A percentile compares a stretch with the other conserved stretches of the same genome.
Evolutionary conservation across 768 basidiomycete species (phyloP).

Genomic region (Stropharia rugosoannulata): DNA sequence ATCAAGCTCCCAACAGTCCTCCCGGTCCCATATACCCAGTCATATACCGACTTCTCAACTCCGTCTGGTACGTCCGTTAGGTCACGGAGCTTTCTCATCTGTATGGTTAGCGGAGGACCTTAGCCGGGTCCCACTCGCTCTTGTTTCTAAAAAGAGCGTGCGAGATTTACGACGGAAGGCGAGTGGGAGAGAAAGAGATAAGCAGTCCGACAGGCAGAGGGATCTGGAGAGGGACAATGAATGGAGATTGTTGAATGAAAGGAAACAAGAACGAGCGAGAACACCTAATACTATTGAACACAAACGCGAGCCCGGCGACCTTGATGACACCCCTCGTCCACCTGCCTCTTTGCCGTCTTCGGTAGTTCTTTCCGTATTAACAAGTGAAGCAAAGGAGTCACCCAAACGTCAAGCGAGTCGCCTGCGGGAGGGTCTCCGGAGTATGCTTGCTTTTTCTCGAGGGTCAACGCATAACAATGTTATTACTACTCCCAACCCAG

Average conservation of each 20-base stretch:
- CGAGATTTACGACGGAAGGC: constrained; percentile 35
- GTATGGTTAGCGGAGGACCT: constrained; percentile 73
- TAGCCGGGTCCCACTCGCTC: constrained; percentile 42
- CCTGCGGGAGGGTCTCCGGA: constrained; percentile 20
- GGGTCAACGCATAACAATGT: neutral
- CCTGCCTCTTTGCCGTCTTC: neutral
- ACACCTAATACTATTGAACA: neutral
- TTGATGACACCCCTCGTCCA: neutral
- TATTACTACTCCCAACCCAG: too few species aligned
- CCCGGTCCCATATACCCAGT: neutral
- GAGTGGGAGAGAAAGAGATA: constrained; percentile 13
- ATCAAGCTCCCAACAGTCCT: neutral
- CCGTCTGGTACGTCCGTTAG: constrained; percentile 53
- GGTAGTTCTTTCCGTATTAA: neutral
- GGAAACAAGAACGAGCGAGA: neutral
- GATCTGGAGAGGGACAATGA: constrained; percentile 7
- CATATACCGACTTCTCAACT: constrained; percentile 31
- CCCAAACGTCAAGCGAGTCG: constrained; percentile 12
- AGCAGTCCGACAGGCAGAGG: neutral
- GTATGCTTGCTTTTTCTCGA: constrained; percentile 21
- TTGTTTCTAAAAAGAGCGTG: constrained; percentile 39
- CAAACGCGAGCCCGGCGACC: neutral
- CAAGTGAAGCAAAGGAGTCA: neutral
- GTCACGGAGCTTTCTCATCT: constrained; percentile 71
- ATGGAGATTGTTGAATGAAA: neutral